A percentile compares a stretch with the other conserved stretches of the same genome.
Evolutionary conservation across 1,284 basidiomycete genomes (phyloP).

Genomic region (Pseudozyma flocculosa): DNA sequence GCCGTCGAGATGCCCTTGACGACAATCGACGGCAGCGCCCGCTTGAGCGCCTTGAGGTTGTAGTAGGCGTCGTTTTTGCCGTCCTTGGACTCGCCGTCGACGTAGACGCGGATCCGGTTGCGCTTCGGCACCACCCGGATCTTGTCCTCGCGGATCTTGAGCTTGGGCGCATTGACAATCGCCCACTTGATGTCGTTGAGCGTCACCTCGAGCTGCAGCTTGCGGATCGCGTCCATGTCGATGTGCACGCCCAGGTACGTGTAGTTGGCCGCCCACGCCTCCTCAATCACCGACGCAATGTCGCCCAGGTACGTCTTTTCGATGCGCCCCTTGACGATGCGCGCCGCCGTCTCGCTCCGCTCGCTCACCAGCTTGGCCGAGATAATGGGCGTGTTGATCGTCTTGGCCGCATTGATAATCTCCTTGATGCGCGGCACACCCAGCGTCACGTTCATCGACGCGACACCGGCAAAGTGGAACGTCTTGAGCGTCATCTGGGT

Average conservation of each 20-base stretch:
- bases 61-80: slow-evolving; percentile 61
- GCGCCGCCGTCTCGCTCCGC: slow-evolving; percentile 74
- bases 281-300: slow-evolving; percentile 88
- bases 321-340: slow-evolving; percentile 94
- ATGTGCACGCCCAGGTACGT: slow-evolving; percentile 92
- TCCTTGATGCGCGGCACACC: slow-evolving; percentile 99
- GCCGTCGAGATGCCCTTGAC: slow-evolving; percentile 55
- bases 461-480: slow-evolving; percentile 99
- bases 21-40: slow-evolving; percentile 50
- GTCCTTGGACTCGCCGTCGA: slow-evolving; percentile 72
- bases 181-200: slow-evolving; percentile 91
- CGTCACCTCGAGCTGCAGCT: slow-evolving; percentile 90
- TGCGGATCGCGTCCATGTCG: slow-evolving; percentile 83
- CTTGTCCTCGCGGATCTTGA: slow-evolving; percentile 82
- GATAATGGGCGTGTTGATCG: slow-evolving; percentile 97
- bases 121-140: slow-evolving; percentile 60
- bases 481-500: slow-evolving; percentile 99
- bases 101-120: slow-evolving; percentile 79
- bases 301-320: slow-evolving; percentile 95
- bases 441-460: slow-evolving; percentile 98
- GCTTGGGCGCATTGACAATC: slow-evolving; percentile 80
- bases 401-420: slow-evolving; percentile 97
- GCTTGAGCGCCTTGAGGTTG: slow-evolving; percentile 53
- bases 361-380: slow-evolving; percentile 84
- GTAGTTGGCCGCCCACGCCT: slow-evolving; percentile 89